Evolutionary conservation across 805 yeast genomes (phyloP), one percentile per base, ranked within the genome.

Genomic region (Metschnikowia borealis): DNA sequence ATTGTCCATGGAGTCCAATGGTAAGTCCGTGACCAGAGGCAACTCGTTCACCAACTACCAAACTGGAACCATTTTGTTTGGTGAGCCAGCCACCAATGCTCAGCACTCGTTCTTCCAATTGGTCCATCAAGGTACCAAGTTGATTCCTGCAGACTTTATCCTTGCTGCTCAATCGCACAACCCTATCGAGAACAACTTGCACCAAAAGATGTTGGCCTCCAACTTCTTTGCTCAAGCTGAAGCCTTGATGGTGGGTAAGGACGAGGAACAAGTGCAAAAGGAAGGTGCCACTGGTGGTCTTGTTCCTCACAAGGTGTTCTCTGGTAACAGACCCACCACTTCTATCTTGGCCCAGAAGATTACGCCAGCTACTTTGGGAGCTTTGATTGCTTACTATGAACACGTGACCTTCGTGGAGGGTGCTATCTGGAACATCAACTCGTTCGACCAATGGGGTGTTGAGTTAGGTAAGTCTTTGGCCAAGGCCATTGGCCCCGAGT

Each of bases 371-470:
- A 74, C 97, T 48, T 81, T 94, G 59, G 99, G 99, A 76, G 82
- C 98, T 42, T 80, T 94, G 74, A 94, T 94, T 69, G 97, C 96
- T 41, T 94, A 94, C 83, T 94, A 94, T 78, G 99, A 94, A 77
- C 97, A 90, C 70, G 82, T 89, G 53, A 92, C 98, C 38, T 94
- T 94, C 75, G 91, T 91, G 52, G 99, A 94, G 78, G 99, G 99
- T 76, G 99, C 99, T 51, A 75, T 94, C 66, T 92, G 99, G 99
- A 94, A 95, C 82, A 91, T 94, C 79, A 94, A 94, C 84, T 92
- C 98, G 17, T 94, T 89, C 69, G 99, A 94, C 79, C 99, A 94
- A 80, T 94, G 98, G 96, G 99, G 99, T 74, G 99, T 94, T 65
- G 99, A 94, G 78, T 87, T 94, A 63, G 99, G 99, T 71, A 94